These are phyloP conservation scores for Solanum bulbocastanum DNA, from an alignment of 257 asterid genomes.

Conservation along the genomic window DNA sequence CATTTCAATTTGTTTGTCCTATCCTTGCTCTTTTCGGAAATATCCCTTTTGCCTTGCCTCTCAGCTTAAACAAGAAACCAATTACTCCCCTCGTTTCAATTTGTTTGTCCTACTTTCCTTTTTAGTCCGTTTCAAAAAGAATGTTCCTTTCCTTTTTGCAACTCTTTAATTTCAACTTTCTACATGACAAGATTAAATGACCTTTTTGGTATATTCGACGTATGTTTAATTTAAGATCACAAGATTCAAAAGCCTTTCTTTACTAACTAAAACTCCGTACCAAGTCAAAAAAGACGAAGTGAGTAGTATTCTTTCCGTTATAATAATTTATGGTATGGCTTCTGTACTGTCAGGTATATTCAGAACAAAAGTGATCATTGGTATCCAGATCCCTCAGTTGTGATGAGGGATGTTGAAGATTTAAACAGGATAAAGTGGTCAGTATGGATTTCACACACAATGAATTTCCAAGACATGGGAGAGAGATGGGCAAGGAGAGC, in stretches of 20 bases:
- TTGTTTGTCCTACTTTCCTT: not conserved
- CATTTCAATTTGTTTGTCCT: no score
- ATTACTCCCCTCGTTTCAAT: not conserved
- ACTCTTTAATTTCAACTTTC: not conserved
- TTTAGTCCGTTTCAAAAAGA: not conserved
- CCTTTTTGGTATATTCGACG: no score
- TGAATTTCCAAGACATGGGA: slow-evolving; percentile 88
- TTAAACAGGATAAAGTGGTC: slow-evolving; percentile 79
- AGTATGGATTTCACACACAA: slow-evolving; percentile 61
- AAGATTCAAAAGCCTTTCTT: not conserved
- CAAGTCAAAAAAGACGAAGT: not conserved
- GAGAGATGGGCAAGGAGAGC: slow-evolving; percentile 78
- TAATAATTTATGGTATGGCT: not conserved
- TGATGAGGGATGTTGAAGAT: slow-evolving; percentile 85
- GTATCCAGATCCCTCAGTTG: slow-evolving; percentile 63
- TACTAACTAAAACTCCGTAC: not conserved
- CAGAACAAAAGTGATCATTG: slow-evolving; percentile 65
- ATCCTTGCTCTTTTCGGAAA: not conserved
- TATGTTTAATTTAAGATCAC: no score
- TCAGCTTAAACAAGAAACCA: not conserved
- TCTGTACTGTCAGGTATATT: slow-evolving; percentile 36
- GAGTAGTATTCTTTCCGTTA: not conserved
- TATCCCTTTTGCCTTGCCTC: not conserved
- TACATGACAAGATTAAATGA: not conserved
- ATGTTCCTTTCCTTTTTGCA: not conserved